Evolutionary conservation across 768 basidiomycete species (phyloP).

Genomic region (Pleurotus djamor): DNA sequence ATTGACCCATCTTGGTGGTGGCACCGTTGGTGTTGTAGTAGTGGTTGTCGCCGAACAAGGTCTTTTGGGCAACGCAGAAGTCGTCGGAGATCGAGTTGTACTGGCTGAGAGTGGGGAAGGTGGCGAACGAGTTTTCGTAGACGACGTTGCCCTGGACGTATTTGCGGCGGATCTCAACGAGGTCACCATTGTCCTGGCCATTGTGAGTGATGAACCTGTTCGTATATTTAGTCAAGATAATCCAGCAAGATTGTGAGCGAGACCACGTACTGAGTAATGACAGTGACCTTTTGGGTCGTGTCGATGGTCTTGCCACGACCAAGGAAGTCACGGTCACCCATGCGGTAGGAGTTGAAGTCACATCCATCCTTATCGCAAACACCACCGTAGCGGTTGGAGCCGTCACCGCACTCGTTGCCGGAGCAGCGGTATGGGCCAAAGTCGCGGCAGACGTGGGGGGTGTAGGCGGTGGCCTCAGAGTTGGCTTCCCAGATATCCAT

Average conservation of each 20-base stretch:
- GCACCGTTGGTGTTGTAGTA: slow-evolving; percentile 30
- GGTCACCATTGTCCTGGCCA: slow-evolving; percentile 1
- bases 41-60: slow-evolving; percentile 32
- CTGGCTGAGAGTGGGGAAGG: slow-evolving; percentile 25
- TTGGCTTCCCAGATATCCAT: slow-evolving; percentile 50
- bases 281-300: slow-evolving; percentile 36
- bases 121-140: slow-evolving; percentile 31
- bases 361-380: slow-evolving; percentile 44
- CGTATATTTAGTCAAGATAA: neutral
- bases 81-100: slow-evolving; percentile 36
- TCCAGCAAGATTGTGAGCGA: neutral
- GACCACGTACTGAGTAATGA: slow-evolving; percentile 30
- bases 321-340: slow-evolving; percentile 36
- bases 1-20: slow-evolving; percentile 17
- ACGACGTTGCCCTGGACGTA: slow-evolving; percentile 34
- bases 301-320: slow-evolving; percentile 35
- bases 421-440: slow-evolving; percentile 29
- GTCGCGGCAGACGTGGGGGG: slow-evolving; percentile 35
- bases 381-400: slow-evolving; percentile 11
- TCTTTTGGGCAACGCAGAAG: slow-evolving; percentile 35
- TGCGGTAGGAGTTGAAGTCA: slow-evolving; percentile 50
- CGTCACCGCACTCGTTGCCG: slow-evolving; percentile 25
- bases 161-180: slow-evolving; percentile 27
- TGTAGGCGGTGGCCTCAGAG: slow-evolving; percentile 34
- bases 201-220: slow-evolving; percentile 35